Evolutionary conservation across 768 basidiomycete species (phyloP).

Genomic region (Collybiopsis luxurians): DNA sequence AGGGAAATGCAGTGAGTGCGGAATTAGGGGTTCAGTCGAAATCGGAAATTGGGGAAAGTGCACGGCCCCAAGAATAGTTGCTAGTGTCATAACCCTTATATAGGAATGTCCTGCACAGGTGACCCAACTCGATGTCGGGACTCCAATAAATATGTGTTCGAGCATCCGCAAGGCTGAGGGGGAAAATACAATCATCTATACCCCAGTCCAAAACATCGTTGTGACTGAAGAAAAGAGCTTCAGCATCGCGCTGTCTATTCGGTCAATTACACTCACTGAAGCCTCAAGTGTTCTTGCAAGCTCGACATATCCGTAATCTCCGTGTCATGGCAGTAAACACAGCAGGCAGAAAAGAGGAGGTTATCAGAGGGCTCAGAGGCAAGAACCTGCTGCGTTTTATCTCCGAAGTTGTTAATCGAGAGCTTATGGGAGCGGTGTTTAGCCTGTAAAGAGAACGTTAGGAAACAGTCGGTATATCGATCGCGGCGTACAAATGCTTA

Average conservation of each 20-base stretch:
- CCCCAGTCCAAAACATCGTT: neutral
- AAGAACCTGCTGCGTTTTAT: neutral
- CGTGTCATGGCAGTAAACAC: neutral
- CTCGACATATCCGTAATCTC: neutral
- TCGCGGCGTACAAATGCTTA: too few species aligned
- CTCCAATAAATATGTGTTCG: neutral
- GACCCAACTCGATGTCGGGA: too few species aligned
- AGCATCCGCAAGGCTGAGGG: neutral
- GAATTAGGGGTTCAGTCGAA: too few species aligned
- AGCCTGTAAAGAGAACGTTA: too few species aligned
- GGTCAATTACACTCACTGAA: neutral
- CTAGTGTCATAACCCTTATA: too few species aligned
- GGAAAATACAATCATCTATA: too few species aligned
- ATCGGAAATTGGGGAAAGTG: too few species aligned
- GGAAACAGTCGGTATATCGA: too few species aligned
- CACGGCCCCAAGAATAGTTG: too few species aligned
- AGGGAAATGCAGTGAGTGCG: too few species aligned
- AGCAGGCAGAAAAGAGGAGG: neutral
- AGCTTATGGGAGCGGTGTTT: neutral
- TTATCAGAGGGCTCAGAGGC: neutral
- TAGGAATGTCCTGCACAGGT: too few species aligned
- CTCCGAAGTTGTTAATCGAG: neutral
- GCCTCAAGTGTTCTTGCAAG: neutral
- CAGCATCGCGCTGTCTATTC: neutral
- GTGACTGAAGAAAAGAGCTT: neutral